phyloP scores from a whole-genome alignment of 306 rosid genomes.

The cucumber (Cucumis sativus) region DNA sequence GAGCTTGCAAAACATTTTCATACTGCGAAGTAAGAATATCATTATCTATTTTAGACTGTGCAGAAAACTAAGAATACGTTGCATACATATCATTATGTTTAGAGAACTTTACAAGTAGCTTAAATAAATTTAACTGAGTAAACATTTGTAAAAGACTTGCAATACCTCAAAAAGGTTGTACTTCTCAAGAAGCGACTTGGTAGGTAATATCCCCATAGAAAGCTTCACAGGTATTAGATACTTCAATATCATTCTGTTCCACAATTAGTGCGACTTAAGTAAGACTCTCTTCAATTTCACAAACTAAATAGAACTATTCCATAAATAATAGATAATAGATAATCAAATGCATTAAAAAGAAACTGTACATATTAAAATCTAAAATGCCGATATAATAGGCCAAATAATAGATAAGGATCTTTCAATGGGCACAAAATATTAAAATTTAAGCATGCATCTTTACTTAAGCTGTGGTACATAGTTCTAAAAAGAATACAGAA shows the following conservation, averaged over 20 bases:
- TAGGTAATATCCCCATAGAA: constrained; percentile 87
- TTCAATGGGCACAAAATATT: neutral
- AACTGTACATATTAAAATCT: neutral
- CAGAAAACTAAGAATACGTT: neutral
- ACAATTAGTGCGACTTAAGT: constrained; percentile 10
- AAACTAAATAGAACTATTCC: neutral
- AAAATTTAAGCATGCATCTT: neutral
- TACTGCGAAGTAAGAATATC: constrained; percentile 38
- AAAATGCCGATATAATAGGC: neutral
- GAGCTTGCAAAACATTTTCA: constrained; percentile 52
- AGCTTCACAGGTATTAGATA: constrained; percentile 96
- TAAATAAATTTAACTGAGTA: neutral
- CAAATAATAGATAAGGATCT: neutral
- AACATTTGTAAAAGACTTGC: neutral
- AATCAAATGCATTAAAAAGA: neutral
- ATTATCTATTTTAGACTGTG: neutral
- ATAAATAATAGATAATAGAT: neutral
- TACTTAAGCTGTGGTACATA: neutral
- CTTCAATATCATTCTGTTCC: constrained; percentile 75
- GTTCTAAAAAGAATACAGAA: neutral
- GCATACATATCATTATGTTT: neutral
- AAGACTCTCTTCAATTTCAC: neutral
- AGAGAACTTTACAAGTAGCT: neutral
- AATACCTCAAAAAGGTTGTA: constrained; percentile 76
- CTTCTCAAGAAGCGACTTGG: constrained; percentile 52